Conservation (phyloP, 2,329 filamentous ascomycete genomes). For the Ascosphaera apis region DNA sequence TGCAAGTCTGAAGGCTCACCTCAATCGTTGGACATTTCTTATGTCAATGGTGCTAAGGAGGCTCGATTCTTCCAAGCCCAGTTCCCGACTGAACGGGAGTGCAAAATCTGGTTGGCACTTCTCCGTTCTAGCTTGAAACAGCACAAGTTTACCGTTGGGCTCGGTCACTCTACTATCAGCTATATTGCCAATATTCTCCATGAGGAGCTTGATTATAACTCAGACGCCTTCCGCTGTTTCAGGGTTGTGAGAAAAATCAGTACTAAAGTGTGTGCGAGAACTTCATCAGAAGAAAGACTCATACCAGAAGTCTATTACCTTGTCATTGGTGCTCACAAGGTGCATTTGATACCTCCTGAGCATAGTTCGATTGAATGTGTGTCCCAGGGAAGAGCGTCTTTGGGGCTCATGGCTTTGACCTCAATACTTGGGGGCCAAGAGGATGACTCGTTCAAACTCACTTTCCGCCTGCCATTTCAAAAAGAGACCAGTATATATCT, state of each 20-base stretch:
- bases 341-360: conserved; percentile 43
- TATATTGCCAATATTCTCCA: conserved; percentile 40
- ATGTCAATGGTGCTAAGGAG: conserved; percentile 17
- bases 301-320: conserved; percentile 44
- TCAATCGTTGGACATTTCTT: neutral
- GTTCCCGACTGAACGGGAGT: conserved; percentile 38
- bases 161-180: conserved; percentile 36
- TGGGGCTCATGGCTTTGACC: conserved; percentile 40
- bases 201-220: conserved; percentile 44
- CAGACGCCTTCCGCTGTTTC: conserved; percentile 43
- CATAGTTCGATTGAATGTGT: conserved; percentile 29
- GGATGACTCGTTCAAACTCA: conserved; percentile 44
- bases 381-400: conserved; percentile 28
- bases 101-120: conserved; percentile 39
- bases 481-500: conserved; percentile 33
- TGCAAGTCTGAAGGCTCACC: conserved; percentile 37
- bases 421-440: conserved; percentile 34
- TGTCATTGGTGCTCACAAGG: conserved; percentile 43
- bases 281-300: conserved; percentile 25
- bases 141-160: conserved; percentile 10
- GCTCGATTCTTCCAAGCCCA: conserved; percentile 41
- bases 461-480: conserved; percentile 37
- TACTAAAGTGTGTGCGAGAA: neutral
- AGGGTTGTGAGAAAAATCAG: conserved; percentile 27
- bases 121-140: conserved; percentile 38